phyloP scores from a whole-genome alignment of 2,329 filamentous ascomycete species.

The Fusarium sp. region DNA sequence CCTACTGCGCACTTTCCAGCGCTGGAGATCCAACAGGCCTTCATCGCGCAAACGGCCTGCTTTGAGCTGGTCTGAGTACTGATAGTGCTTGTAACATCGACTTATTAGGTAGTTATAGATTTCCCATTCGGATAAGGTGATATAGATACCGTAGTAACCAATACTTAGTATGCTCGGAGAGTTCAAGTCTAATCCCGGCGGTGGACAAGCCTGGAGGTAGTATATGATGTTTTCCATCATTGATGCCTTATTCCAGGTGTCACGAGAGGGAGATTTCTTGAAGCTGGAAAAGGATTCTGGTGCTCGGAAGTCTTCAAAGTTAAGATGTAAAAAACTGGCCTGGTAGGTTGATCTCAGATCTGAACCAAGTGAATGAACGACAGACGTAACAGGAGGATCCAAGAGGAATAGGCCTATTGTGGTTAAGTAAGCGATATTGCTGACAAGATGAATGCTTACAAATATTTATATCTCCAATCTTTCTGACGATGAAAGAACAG shows the following conservation, averaged over 20 bases:
- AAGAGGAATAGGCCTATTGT: fast-evolving
- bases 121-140: neutral
- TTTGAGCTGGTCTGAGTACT: neutral
- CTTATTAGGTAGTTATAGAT: fast-evolving
- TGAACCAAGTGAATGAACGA: fast-evolving
- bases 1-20: neutral
- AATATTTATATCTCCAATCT: fast-evolving
- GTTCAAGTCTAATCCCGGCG: fast-evolving
- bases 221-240: neutral
- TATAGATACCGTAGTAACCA: neutral
- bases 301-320: neutral
- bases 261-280: fast-evolving
- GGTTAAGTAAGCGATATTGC: neutral
- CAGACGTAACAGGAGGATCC: fast-evolving
- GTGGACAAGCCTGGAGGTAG: fast-evolving
- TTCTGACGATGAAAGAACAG: neutral
- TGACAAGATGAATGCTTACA: neutral
- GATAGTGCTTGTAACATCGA: fast-evolving
- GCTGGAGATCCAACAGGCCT: neutral
- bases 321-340: fast-evolving
- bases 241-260: fast-evolving
- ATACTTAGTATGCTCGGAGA: neutral
- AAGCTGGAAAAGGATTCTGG: fast-evolving
- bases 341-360: fast-evolving
- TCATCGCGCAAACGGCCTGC: fast-evolving